phyloP scores from a whole-genome alignment of 1,139 yeast species.

The Yamadazyma pseudoaaseri region DNA sequence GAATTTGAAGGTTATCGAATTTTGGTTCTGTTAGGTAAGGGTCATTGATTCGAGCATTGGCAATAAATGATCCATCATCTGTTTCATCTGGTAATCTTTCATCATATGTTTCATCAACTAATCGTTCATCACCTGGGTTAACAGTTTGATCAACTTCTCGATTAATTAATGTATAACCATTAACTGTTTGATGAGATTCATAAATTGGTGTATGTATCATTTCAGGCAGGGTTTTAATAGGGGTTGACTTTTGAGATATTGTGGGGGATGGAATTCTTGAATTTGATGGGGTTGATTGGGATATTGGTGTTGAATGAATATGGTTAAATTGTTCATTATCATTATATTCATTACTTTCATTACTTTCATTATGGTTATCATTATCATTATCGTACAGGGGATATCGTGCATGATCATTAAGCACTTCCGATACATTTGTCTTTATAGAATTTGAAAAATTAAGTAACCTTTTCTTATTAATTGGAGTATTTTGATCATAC shows the following conservation, averaged over 20 bases:
- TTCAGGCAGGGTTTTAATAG: neutral
- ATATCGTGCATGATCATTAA: neutral
- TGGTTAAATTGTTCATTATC: constrained; percentile 2
- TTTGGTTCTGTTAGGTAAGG: constrained; percentile 28
- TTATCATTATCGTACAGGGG: neutral
- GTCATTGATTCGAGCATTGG: constrained; percentile 38
- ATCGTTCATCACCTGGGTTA: constrained; percentile 42
- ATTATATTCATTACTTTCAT: constrained; percentile 12
- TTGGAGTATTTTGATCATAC: constrained; percentile 17
- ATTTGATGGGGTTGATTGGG: constrained; percentile 36
- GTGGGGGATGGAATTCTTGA: constrained; percentile 26
- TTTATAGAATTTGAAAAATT: constrained; percentile 26
- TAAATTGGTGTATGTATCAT: neutral
- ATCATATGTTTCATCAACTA: constrained; percentile 19
- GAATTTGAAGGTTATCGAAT: constrained; percentile 3
- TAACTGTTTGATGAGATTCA: constrained; percentile 18
- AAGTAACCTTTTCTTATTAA: constrained; percentile 18
- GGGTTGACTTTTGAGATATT: constrained; percentile 2
- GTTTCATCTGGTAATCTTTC: constrained; percentile 35
- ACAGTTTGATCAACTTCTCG: constrained; percentile 22
- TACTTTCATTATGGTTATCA: constrained; percentile 13
- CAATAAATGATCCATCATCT: constrained; percentile 25
- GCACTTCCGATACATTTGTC: constrained; percentile 18
- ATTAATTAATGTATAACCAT: constrained; percentile 37
- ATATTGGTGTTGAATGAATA: constrained; percentile 28